Conservation (phyloP, 345 rosid species). For the Bruguiera sexangula region DNA sequence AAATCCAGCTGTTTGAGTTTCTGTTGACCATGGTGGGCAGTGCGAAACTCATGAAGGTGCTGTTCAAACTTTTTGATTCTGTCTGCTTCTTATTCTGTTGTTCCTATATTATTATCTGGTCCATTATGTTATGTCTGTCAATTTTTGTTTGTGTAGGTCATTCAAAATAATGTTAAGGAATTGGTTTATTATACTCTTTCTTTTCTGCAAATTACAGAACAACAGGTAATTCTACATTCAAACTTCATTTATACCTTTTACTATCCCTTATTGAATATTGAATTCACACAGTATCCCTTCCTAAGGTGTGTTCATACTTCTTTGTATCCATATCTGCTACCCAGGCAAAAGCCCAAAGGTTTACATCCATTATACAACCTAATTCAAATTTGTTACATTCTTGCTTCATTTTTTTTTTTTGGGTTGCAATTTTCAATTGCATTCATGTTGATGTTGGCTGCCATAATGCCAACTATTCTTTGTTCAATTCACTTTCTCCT, state of each 20-base stretch:
- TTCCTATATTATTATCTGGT: neutral
- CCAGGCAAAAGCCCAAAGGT: no score
- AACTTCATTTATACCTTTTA: neutral
- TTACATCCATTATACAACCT: no score
- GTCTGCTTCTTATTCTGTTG: neutral
- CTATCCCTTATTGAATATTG: no score
- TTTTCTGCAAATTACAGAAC: constrained; percentile 88
- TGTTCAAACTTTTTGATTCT: constrained; percentile 15
- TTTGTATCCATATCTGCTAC: no score
- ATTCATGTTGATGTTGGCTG: no score
- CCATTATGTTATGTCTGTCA: constrained; percentile 6
- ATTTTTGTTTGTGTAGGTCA: constrained; percentile 43
- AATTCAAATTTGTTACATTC: no score
- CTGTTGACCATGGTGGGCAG: constrained; percentile 75
- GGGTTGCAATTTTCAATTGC: no score
- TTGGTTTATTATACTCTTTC: constrained; percentile 73
- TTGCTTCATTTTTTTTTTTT: no score
- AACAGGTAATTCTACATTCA: constrained; percentile 50
- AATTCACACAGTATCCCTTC: no score
- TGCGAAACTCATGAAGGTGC: constrained; percentile 65
- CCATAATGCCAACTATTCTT: no score
- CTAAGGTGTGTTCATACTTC: no score
- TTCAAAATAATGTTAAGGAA: constrained; percentile 53
- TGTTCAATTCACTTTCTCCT: no score
- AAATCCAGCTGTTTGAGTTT: constrained; percentile 79